These are phyloP conservation scores for Cicer bijugum DNA, from an alignment of 306 rosid species.

Conservation along the genomic window DNA sequence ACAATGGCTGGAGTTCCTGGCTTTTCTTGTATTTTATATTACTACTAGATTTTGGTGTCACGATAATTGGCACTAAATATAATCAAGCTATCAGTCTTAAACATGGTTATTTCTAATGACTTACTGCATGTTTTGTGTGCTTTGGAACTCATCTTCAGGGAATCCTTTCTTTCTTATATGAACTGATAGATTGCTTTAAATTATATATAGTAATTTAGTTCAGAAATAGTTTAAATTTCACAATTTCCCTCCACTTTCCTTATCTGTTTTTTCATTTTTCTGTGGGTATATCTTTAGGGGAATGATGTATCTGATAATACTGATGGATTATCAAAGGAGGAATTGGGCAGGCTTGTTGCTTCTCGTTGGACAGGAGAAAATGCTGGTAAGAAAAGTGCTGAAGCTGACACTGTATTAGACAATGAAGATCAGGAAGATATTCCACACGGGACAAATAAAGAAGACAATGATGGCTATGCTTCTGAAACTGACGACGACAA, in stretches of 20 bases:
- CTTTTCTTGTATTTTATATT: not conserved
- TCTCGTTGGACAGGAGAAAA: conserved; percentile 98
- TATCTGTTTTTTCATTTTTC: conserved; percentile 39
- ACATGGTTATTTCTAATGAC: conserved; percentile 18
- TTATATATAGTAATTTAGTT: conserved; percentile 31
- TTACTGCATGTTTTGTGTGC: conserved; percentile 25
- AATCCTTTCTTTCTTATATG: conserved; percentile 27
- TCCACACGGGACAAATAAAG: conserved; percentile 52
- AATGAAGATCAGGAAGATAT: conserved; percentile 55
- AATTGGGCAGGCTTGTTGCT: conserved; percentile 97
- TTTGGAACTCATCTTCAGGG: conserved; percentile 26
- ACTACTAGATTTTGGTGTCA: conserved; percentile 24
- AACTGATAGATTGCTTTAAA: conserved; percentile 25
- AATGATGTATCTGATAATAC: conserved; percentile 60
- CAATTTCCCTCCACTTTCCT: conserved; percentile 17
- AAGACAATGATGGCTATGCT: conserved; percentile 73
- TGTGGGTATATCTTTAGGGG: conserved; percentile 54
- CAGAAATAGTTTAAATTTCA: conserved; percentile 23
- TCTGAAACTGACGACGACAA: conserved; percentile 83
- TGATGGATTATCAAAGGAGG: conserved; percentile 87
- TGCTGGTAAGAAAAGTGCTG: conserved; percentile 55
- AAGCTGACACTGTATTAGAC: conserved; percentile 49
- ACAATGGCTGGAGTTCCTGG: conserved; percentile 14
- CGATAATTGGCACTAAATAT: not conserved
- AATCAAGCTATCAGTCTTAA: conserved; percentile 34